Base-by-base conservation (phyloP, 2,329 filamentous ascomycete genomes). In the Pseudocercospora cruenta region DNA sequence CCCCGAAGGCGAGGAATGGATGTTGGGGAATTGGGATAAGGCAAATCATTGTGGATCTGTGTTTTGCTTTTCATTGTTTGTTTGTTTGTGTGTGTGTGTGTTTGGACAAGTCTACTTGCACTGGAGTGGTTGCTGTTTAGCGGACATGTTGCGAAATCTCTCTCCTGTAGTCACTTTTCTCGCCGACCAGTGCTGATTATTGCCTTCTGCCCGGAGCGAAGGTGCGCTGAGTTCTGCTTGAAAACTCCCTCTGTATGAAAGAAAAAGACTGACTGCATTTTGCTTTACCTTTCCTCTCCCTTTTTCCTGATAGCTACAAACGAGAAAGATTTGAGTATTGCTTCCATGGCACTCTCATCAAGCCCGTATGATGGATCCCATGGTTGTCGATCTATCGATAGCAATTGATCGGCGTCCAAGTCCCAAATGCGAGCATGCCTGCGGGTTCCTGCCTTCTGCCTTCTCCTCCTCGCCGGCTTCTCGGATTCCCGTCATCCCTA, bases 201-300 rank as follows among this genome's bases (percentile, higher is more conserved):
- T 33, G 51, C 51, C 51, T 55, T 55, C 51, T 31, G 51, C 47
- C 47, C 47, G 47, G 47, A 51, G 47, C 47, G 51, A 55, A 55
- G 51, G 51, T 55, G 51, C 26, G 51, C 51, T 55, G 51, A 33
- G 51, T 43, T 43, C 33, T 16, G 39, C 39, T n/a, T 19, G 39
- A 19, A 43, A 43, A 14, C 21, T 24, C 21, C 6, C 47, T 24
- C 47, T 22, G 47, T 51, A 22, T 51, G 47, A 26, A 51, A 24
- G 10, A 26, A 51, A 24, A 22, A 22, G n/a, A 14, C 47, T 24
- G n/a, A 14, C 47, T 24, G 47, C 47, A 51, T 51, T 43, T 19
- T 43, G 39, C 39, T 6, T 43, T n/a, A 4, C 39, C 14, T n/a
- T 8, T 43, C 10, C n/a, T 43, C 2, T n/a, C 39, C 16, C 39